Percentiles rank a stretch among this genome's conserved stretches.
phyloP scores from a whole-genome alignment of 768 basidiomycete species.

The Paxillus involutus region DNA sequence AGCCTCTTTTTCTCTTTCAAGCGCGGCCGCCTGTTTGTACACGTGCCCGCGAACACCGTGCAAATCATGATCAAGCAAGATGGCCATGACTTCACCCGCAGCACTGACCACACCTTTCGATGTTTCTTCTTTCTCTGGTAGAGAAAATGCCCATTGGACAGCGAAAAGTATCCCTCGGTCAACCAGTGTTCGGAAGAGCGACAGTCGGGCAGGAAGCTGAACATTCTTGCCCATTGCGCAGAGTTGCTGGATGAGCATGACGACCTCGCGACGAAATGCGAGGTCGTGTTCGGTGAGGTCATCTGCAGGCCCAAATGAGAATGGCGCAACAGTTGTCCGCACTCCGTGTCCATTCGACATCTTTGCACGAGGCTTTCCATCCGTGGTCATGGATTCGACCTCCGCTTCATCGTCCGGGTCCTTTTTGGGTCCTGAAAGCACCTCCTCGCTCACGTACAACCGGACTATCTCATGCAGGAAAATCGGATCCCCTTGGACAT shows the following conservation, averaged over 20 bases:
- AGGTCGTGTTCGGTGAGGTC: slow-evolving; percentile 56
- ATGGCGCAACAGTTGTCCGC: slow-evolving; percentile 29
- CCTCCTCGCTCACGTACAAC: slow-evolving; percentile 72
- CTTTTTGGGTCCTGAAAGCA: slow-evolving; percentile 43
- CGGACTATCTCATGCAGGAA: slow-evolving; percentile 80
- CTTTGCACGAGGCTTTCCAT: slow-evolving; percentile 42
- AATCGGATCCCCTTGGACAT: slow-evolving; percentile 74
- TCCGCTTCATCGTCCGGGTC: slow-evolving; percentile 31
- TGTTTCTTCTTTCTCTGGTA: slow-evolving; percentile 54
- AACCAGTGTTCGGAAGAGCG: slow-evolving; percentile 83
- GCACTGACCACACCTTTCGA: slow-evolving; percentile 69
- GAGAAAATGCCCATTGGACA: slow-evolving; percentile 89
- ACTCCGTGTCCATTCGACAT: slow-evolving; percentile 29
- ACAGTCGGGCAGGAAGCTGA: slow-evolving; percentile 81
- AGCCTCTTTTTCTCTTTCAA: slow-evolving; percentile 60
- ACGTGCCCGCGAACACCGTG: slow-evolving; percentile 84
- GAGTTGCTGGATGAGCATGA: slow-evolving; percentile 88
- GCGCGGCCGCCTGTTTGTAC: slow-evolving; percentile 75
- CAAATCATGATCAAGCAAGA: slow-evolving; percentile 88
- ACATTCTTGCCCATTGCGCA: slow-evolving; percentile 97
- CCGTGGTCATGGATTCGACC: slow-evolving; percentile 29
- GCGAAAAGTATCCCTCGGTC: slow-evolving; percentile 87
- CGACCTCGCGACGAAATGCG: slow-evolving; percentile 67
- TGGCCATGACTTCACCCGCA: slow-evolving; percentile 81
- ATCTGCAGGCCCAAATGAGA: slow-evolving; percentile 59